These are phyloP conservation scores for Karstenula rhodostoma DNA, from an alignment of 2,329 filamentous ascomycete species.

Conservation along the genomic window DNA sequence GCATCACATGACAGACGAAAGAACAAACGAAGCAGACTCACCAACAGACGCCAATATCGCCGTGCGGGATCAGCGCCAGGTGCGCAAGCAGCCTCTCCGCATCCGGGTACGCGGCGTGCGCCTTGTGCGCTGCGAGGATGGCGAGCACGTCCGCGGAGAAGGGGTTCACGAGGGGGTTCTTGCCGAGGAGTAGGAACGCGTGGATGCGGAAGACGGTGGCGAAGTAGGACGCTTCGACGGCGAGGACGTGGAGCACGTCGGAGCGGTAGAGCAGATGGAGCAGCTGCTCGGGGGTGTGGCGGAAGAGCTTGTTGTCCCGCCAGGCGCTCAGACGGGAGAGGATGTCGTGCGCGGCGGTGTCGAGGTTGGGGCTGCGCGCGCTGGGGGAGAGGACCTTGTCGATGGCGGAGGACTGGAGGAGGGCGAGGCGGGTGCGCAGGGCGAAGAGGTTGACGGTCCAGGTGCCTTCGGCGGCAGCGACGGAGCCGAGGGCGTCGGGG, in stretches of 20 bases:
- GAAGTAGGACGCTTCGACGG: conserved; percentile 35
- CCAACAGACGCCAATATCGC: conserved; percentile 33
- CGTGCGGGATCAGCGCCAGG: conserved; percentile 26
- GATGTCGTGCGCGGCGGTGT: conserved; percentile 17
- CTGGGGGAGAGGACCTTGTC: conserved; percentile 29
- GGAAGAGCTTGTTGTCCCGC: conserved; percentile 33
- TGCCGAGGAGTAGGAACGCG: conserved; percentile 24
- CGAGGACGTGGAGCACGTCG: conserved; percentile 31
- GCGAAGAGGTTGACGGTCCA: conserved; percentile 34
- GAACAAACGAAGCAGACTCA: conserved; percentile 18
- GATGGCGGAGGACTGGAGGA: conserved; percentile 35
- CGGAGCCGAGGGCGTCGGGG: conserved; percentile 23
- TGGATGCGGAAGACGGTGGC: conserved; percentile 33
- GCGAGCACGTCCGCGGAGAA: conserved; percentile 28
- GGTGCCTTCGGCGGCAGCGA: conserved; percentile 30
- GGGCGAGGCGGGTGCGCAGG: conserved; percentile 27
- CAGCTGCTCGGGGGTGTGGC: conserved; percentile 24
- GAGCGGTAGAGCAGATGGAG: conserved; percentile 36
- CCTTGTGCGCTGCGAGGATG: conserved; percentile 22
- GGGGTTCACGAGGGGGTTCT: conserved; percentile 27
- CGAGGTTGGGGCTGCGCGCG: conserved; percentile 9
- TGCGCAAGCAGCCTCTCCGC: conserved; percentile 30
- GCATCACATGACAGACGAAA: too few species aligned
- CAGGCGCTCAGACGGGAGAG: conserved; percentile 23
- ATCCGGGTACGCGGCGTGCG: conserved; percentile 26